Base-by-base conservation (phyloP, 2,329 filamentous ascomycete genomes). In the Ceratocystis colombiana region DNA sequence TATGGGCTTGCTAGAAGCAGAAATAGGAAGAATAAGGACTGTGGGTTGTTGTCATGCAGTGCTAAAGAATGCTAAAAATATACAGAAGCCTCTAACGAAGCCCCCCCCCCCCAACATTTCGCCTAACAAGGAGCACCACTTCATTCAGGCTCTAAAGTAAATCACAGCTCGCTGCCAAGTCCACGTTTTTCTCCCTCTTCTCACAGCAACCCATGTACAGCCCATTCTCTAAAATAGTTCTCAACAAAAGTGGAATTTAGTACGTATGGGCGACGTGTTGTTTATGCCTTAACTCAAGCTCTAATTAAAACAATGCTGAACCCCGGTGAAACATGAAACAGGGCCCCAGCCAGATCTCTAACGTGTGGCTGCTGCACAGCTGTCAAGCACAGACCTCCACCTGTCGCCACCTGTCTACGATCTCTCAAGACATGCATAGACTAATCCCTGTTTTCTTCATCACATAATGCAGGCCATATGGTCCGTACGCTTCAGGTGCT, bases 401-500 rank as follows among this genome's bases (percentile, higher is more conserved):
- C 28, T 30, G 17, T 5, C 30, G 22, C 57, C 59, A 10, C 20
- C 48, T 22, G 8, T 57, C 22, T 7, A 8, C 37, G 12, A 4
- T 17, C 53, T 20, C 48, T 63, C 59, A 68, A 8, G 66, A 68
- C 66, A 68, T 68, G 61, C 66, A 68, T 2, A 68, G 45, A 25
- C 66, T 68, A 22, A 68, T 68, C 8, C 66, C 66, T 37, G 66
- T 68, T 59, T 68, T 68, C 64, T 68, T 65, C 66, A 68, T 68
- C 20, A 68, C 65, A 48, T 68, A 68, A 37, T 68, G 66, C 22
- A 68, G 48, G 2, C 66, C 66, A 53, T 68, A 68, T n/a, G 66
- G 66, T 15, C 66, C 66, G 17, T 68, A 68, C 5, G 66, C 66
- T 30, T 68, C 66, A 20, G 66, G 66, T 8, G 66, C 66, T 17